Base-by-base conservation (phyloP, 1,284 basidiomycete genomes). In the Pseudozyma sp. region DNA sequence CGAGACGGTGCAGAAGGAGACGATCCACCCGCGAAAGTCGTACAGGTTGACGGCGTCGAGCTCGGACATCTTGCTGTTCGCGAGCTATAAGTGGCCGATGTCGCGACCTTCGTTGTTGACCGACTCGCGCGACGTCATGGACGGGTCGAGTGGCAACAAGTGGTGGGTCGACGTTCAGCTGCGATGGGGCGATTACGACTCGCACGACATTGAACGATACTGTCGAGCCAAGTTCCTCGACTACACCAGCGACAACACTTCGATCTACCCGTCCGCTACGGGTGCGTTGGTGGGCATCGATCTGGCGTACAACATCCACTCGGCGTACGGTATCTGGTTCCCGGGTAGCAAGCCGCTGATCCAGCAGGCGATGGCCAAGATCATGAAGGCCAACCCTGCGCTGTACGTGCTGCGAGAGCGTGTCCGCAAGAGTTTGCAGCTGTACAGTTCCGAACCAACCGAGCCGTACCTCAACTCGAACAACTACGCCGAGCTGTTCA, bases 241-340 rank as follows among this genome's bases (percentile, higher is more conserved):
- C 85, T 96, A 95, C 81, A 92, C 92, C 51, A 85, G 82, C 54
- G 84, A 86, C 80, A 81, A 77, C 63, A 97, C 96, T 90, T 97
- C 94, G 80, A 97, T 98, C 83, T 98, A 98, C 86, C 95, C 95
- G 6, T 97, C 94, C 40, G 94, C 96, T 0, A 99, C 96, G 40
- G 97, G 97, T 88, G 91, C 97, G 58, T 92, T 99, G 89, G 94
- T 99, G 73, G 96, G 94, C 84, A 94, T 99, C 90, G 94, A 99
- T 85, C 86, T 99, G 65, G 95, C 96, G 0, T 99, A 99, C 88
- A 99, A 97, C 86, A 85, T 98, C 68, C 97, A 97, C 92, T 95
- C 94, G n/a, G 96, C 94, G 1, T 99, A 97, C 83, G 97, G 96
- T 67, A 96, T 97, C 85, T 99, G 94, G 94, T 97, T 98, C 92